These are phyloP conservation scores for Podospora appendiculata DNA, from an alignment of 495 filamentous ascomycete genomes.

Conservation along the genomic window DNA sequence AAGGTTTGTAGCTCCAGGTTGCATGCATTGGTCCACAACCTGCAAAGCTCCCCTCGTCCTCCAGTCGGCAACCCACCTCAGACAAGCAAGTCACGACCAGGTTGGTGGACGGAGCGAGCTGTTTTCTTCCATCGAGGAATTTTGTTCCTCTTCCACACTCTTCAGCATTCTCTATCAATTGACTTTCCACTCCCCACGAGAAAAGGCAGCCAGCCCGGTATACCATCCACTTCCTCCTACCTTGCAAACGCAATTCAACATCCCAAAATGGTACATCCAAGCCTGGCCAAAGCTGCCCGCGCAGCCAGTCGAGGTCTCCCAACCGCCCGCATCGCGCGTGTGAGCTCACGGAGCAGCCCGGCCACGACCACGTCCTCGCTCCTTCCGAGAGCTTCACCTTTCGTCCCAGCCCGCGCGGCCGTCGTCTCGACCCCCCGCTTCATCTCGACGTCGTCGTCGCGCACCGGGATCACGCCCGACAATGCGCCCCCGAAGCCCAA, in stretches of 20 bases:
- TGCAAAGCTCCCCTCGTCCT: too few species aligned
- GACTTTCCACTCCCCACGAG: not conserved
- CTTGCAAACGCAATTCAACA: not conserved
- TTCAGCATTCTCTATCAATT: not conserved
- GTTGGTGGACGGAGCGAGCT: too few species aligned
- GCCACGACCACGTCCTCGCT: not conserved
- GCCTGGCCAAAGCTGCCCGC: slow-evolving; percentile 16
- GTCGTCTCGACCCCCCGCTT: not conserved
- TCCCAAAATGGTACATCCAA: slow-evolving; percentile 21
- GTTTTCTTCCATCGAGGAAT: too few species aligned
- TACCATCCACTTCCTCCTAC: not conserved
- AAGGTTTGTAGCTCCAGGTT: too few species aligned
- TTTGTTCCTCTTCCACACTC: too few species aligned
- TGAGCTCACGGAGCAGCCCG: slow-evolving; percentile 3
- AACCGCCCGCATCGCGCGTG: not conserved
- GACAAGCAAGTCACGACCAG: too few species aligned
- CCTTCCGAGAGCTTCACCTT: not conserved
- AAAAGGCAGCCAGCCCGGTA: not conserved
- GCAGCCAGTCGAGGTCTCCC: slow-evolving; percentile 12
- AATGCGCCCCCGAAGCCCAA: slow-evolving; percentile 14
- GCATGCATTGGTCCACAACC: too few species aligned
- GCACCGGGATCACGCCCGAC: slow-evolving; percentile 26
- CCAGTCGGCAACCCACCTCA: too few species aligned
- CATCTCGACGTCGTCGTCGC: slow-evolving; percentile 10
- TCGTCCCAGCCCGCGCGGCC: not conserved